Base-by-base conservation (phyloP, 2,329 filamentous ascomycete genomes). In the Neocucurbitaria cava region DNA sequence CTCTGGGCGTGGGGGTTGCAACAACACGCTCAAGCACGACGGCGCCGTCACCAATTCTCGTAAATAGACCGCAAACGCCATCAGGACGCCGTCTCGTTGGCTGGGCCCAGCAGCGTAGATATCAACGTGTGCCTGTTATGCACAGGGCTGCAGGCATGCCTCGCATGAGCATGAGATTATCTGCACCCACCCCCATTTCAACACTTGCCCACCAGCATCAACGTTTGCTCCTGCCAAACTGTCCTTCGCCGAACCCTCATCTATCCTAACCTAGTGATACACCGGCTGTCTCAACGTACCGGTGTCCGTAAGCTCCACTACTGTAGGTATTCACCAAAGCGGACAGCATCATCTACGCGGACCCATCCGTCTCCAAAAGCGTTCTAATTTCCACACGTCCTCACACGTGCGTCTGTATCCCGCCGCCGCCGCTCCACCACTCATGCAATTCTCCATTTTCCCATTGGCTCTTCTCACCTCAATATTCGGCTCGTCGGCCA, bases 311-410 rank as follows among this genome's bases (percentile, higher is more conserved):
- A 39, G 18, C 36, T n/a, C n/a, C n/a, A n/a, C 30, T 9, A 33
- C 39, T 23, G 20, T 15, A 28, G 9, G 23, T 24, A 28, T 24
- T 43, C 40, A 30, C 33, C 41, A 28, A 28, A 23, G 23, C 44
- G 36, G 23, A 26, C 30, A 28, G 33, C 36, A 20, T 24, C 28
- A 11, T 18, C 36, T 39, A 8, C 3, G 23, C 36, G 15, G 20
- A 20, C 24, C 33, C 41, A 21, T 24, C 26, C 38, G n/a, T 33
- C 18, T 43, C 28, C 31, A 35, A 49, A 48, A 20, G 24, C 43
- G 43, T 49, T 56, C 61, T 59, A 52, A 59, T 56, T 54, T 53
- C 53, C 49, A 62, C 56, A 53, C 51, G 59, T 64, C 62, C 65
- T 59, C 60, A 52, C 56, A 62, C 57, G 56, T 48, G 60, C 57